Evolutionary conservation across 2,329 filamentous ascomycete species (phyloP), one percentile per base, ranked within the genome.

Genomic region (Fusarium nanum): DNA sequence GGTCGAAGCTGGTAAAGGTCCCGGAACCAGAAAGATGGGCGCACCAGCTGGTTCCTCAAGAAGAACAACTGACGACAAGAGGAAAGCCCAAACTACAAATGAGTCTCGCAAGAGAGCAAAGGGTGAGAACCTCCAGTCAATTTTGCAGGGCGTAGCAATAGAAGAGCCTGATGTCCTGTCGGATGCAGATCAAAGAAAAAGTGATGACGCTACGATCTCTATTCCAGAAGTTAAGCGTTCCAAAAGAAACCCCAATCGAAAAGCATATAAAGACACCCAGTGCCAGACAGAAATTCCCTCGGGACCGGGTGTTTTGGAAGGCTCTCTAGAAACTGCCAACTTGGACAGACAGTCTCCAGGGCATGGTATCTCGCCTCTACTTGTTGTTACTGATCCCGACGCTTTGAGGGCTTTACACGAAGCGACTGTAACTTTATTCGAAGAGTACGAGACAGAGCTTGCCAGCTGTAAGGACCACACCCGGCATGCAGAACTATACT

Each of bases 361-460:
- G 5, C 23, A 27, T 12, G 42, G 25, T n/a, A 9, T n/a, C 18
- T 18, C 56, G 14, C 20, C 67, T 10, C 54, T 28, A 25, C 30
- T 80, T 8, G 44, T 80, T 4, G 42, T 80, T 4, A 62, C 75
- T 13, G 72, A 78, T 13, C n/a, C 64, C 12, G 46, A 54, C 11
- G 63, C 67, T 7, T 55, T 81, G 6, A 69, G 67, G 20, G 56
- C 74, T 9, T 45, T 79, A n/a, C 72, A 78, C 28, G 46, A 60
- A 48, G 57, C 60, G 30, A 77, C 79, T 6, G 68, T 68, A 2
- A 65, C 28, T 5, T 40, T 80, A 12, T 71, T 81, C 27, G 74
- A 80, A 8, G 78, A 81, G 53, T 81, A 78, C 46, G 65, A 76
- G 42, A 67, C 67, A n/a, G 79, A 81, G 42, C 28, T 78, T 11